Conservation (phyloP, 306 rosid species). For the Lathyrus oleraceus region DNA sequence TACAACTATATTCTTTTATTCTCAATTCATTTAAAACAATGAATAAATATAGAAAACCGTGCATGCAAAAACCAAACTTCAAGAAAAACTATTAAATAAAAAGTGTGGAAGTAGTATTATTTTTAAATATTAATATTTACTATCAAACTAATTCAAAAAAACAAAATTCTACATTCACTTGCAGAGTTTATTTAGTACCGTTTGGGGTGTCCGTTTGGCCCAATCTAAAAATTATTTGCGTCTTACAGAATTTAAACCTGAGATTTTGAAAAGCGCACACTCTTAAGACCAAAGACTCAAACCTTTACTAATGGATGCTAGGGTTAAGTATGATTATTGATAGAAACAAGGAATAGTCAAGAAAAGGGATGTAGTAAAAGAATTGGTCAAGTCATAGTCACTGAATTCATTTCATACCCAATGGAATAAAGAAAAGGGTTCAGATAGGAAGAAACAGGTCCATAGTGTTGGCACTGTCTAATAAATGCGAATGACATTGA, state of each 20-base stretch:
- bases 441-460: conserved; percentile 32
- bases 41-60: conserved; percentile 47
- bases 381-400: conserved; percentile 58
- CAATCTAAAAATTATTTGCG: too few relatives aligned
- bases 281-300: too few relatives aligned
- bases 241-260: too few relatives aligned
- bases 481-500: conserved; percentile 52
- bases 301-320: too few relatives aligned
- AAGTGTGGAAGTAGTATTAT: neutral
- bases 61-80: conserved; percentile 43
- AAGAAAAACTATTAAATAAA: conserved; percentile 29
- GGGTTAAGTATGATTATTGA: conserved; percentile 11
- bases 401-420: conserved; percentile 48
- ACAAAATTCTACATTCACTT: too few relatives aligned
- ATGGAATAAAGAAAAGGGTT: conserved; percentile 45
- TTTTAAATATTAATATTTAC: too few relatives aligned
- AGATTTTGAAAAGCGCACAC: too few relatives aligned
- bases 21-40: conserved; percentile 17
- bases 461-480: conserved; percentile 72
- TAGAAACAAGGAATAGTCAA: conserved; percentile 48
- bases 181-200: too few relatives aligned
- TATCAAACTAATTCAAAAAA: too few relatives aligned
- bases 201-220: too few relatives aligned
- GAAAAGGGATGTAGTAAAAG: conserved; percentile 43
- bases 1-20: conserved; percentile 18